Evolutionary conservation across 805 yeast genomes (phyloP).

Genomic region (Candida xiaguanensis): DNA sequence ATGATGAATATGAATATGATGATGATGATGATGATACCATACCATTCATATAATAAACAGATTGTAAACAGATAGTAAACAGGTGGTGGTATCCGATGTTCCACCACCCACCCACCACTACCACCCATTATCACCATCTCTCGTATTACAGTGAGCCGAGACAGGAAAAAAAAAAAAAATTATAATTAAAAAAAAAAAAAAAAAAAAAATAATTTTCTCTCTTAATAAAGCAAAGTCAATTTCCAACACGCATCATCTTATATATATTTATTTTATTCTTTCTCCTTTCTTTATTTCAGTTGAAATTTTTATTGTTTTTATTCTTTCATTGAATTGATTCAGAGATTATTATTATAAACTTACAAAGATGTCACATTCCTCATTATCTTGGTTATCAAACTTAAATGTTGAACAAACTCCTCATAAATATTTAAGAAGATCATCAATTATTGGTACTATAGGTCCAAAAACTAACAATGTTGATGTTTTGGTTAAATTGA

Average conservation of each 20-base stretch:
- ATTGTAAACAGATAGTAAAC: no score
- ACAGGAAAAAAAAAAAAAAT: no score
- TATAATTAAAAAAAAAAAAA: neutral
- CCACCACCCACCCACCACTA: no score
- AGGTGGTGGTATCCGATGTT: neutral
- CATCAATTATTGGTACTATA: slow-evolving; percentile 97
- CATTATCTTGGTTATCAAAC: slow-evolving; percentile 77
- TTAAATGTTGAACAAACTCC: slow-evolving; percentile 74
- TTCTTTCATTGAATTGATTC: no score
- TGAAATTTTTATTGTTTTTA: neutral
- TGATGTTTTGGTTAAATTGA: slow-evolving; percentile 76
- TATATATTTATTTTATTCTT: neutral
- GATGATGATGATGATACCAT: no score
- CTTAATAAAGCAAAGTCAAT: neutral
- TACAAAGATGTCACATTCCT: slow-evolving; percentile 37
- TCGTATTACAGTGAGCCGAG: slow-evolving; percentile 6
- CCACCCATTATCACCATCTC: neutral
- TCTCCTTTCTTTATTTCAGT: neutral
- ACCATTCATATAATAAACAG: no score
- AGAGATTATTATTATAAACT: neutral
- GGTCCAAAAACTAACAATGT: slow-evolving; percentile 96
- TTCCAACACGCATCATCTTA: neutral
- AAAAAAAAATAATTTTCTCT: neutral
- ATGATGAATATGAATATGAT: no score
- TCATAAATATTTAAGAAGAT: slow-evolving; percentile 79